Evolutionary conservation across 2,329 filamentous ascomycete genomes (phyloP), one percentile per base, ranked within the genome.

Genomic region (Cercospora zeina): DNA sequence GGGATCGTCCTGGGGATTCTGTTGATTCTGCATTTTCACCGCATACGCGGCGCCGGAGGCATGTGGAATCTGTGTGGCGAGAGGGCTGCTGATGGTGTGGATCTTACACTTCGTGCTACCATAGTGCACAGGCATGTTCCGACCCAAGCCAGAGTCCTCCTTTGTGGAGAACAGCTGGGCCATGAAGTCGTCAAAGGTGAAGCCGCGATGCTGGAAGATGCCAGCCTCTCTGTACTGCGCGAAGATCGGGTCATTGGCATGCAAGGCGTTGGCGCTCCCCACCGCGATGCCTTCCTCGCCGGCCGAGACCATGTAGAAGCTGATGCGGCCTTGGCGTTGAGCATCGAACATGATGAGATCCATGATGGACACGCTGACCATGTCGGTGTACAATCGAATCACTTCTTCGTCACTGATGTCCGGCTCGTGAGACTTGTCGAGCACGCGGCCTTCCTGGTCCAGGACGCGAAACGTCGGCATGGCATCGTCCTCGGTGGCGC

Each of bases 71-170:
- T 96, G 92, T 0, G 92, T 96, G 16, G 91, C 92, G 14, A 96
- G 78, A 0, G 93, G 88, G 0, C 90, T 96, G 36, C 90, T 90
- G 55, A 96, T 90, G 4, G 92, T 93, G 75, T 96, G 90, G 72
- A 96, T 92, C 69, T 96, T 91, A 61, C 96, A 81, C 66, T 90
- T 87, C 61, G 83, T 85, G 75, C 89, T 92, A 51, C 93, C 93
- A 72, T 97, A 99, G 77, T 99, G 95, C 13, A 97, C 90, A 0
- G 95, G 95, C 95, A 99, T 99, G 72, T 96, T 97, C 65, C 93
- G 86, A 1, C 93, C 95, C 63, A 83, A 84, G 1, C 93, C 93
- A 0, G 82, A 77, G 70, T 99, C 95, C 66, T 91, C 85, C 59
- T 81, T 84, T 73, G 96, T 97, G 19, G 93, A 87, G 78, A 97